These are phyloP conservation scores for Lotus japonicus DNA, from an alignment of 306 rosid species.

Conservation along the genomic window DNA sequence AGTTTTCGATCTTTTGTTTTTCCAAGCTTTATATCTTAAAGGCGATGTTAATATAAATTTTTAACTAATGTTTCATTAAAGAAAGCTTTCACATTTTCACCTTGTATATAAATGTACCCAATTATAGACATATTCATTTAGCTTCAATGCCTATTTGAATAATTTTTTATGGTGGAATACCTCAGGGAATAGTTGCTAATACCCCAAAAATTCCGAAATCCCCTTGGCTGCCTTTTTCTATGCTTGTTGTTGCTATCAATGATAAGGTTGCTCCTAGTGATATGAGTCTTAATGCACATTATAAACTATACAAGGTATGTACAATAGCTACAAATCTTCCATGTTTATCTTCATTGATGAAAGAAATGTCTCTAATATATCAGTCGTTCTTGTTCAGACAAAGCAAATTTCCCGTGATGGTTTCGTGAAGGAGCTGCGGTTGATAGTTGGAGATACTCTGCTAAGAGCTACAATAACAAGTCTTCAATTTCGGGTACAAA, in stretches of 20 bases:
- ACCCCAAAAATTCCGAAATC: constrained; percentile 50
- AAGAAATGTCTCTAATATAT: background rate
- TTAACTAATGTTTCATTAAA: too few species aligned
- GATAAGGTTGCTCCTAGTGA: constrained; percentile 35
- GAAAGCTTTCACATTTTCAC: too few species aligned
- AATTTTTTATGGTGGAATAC: background rate
- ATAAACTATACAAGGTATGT: constrained; percentile 49
- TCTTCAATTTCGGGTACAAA: constrained; percentile 55
- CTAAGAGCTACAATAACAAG: constrained; percentile 50
- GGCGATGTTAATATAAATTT: too few species aligned
- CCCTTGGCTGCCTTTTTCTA: constrained; percentile 80
- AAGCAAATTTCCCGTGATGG: constrained; percentile 61
- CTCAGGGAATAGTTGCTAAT: constrained; percentile 44
- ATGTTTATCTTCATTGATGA: background rate
- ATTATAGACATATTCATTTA: background rate
- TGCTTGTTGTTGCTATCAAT: constrained; percentile 63
- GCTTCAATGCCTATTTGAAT: constrained; percentile 10
- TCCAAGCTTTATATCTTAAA: too few species aligned
- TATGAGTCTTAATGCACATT: constrained; percentile 38
- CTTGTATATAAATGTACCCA: too few species aligned
- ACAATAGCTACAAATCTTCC: background rate
- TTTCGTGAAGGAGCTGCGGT: constrained; percentile 64
- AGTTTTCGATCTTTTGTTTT: too few species aligned
- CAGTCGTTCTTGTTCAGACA: constrained; percentile 29
- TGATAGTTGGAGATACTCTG: constrained; percentile 65